A percentile compares a stretch with the other conserved stretches of the same genome.
Evolutionary conservation across 331 rosid genomes (phyloP).

Genomic region (Malus hybrid): DNA sequence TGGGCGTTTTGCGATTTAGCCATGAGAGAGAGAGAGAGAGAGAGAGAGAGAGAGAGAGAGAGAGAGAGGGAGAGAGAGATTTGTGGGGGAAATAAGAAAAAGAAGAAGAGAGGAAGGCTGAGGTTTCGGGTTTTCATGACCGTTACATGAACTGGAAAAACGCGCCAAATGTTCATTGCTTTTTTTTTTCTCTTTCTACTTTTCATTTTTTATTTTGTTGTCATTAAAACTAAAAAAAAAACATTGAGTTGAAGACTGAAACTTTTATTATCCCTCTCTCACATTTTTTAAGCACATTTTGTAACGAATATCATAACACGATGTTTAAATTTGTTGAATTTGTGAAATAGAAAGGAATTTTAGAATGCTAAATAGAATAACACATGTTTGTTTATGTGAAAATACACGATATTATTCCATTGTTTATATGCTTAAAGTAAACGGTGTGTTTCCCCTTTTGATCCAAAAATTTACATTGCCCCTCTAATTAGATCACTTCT

Average conservation of each 20-base stretch:
- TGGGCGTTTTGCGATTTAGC: not conserved
- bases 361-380: not conserved
- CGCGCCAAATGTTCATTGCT: not conserved
- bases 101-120: not conserved
- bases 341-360: no score
- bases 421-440: no score
- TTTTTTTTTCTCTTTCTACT: not conserved
- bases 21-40: not conserved
- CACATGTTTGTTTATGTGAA: no score
- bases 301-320: not conserved
- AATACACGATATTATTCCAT: not conserved
- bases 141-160: not conserved
- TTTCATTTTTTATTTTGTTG: not conserved
- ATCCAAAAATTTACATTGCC: not conserved
- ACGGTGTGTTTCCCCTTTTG: not conserved
- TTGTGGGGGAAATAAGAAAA: not conserved
- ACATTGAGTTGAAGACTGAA: not conserved
- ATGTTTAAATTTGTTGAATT: no score
- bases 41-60: not conserved
- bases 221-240: not conserved
- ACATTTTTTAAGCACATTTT: no score
- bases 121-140: not conserved
- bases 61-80: not conserved
- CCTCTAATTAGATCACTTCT: not conserved
- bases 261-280: not conserved